These are phyloP conservation scores for Astrephomene gubernaculifera DNA, from an alignment of 139 green algal species.

Conservation along the genomic window DNA sequence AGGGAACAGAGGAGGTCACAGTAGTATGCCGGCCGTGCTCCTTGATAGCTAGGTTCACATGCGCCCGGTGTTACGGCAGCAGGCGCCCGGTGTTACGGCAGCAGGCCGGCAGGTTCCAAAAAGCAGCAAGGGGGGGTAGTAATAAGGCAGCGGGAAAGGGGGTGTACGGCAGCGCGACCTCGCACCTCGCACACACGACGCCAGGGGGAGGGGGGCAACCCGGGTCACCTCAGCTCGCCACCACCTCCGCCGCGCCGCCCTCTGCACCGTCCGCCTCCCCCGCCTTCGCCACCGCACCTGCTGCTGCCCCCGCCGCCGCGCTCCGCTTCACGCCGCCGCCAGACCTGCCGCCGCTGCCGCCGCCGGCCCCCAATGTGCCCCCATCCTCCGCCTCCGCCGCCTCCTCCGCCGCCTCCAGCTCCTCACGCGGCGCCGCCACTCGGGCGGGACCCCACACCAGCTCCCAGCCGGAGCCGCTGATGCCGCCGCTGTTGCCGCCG, in stretches of 20 bases:
- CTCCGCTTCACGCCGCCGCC: neutral
- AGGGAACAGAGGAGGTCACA: too few species aligned
- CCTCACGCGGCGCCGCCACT: slow-evolving; percentile 27
- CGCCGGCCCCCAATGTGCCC: neutral
- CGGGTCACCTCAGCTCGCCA: neutral
- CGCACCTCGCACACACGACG: neutral
- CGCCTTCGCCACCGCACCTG: neutral
- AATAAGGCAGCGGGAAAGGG: too few species aligned
- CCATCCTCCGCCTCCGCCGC: neutral
- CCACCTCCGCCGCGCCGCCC: neutral
- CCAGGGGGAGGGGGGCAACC: neutral
- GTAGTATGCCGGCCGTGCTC: too few species aligned
- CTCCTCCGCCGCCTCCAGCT: slow-evolving; percentile 24
- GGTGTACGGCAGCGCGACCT: neutral
- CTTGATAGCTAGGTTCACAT: too few species aligned
- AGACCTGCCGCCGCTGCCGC: neutral
- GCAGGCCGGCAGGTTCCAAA: too few species aligned
- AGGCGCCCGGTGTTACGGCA: too few species aligned
- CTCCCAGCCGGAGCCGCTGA: neutral
- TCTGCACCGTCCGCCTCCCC: neutral
- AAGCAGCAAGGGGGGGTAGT: too few species aligned
- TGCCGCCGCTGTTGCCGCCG: neutral
- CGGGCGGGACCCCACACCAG: slow-evolving; percentile 27
- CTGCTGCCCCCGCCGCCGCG: neutral
- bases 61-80: too few species aligned